Evolutionary conservation across 2,329 filamentous ascomycete species (phyloP).

Genomic region (Macrophomina phaseolina): DNA sequence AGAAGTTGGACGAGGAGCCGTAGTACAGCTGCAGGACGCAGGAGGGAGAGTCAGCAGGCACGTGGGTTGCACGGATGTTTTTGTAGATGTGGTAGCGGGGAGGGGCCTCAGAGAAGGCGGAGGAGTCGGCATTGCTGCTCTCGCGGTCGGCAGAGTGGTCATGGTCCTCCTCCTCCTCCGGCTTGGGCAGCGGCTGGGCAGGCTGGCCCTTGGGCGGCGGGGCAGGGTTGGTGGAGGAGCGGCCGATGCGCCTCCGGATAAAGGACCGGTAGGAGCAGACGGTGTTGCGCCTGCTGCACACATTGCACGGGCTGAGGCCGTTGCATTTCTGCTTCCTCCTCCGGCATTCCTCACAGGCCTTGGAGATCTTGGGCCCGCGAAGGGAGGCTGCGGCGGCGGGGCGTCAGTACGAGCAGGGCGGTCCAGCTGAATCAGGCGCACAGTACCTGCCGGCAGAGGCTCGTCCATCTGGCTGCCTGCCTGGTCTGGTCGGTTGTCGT

Average conservation of each 20-base stretch:
- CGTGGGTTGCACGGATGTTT: constrained; percentile 26
- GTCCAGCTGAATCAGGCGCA: background rate
- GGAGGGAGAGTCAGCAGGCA: constrained; percentile 20
- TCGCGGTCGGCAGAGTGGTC: constrained; percentile 17
- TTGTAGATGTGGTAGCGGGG: constrained; percentile 28
- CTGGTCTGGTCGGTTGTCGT: constrained; percentile 2
- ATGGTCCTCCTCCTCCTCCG: background rate
- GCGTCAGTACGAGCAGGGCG: background rate
- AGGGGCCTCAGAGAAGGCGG: constrained; percentile 19
- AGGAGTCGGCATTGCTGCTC: constrained; percentile 22
- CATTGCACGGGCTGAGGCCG: constrained; percentile 27
- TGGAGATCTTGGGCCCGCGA: constrained; percentile 28
- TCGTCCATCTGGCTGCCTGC: constrained; percentile 18
- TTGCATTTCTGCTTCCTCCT: constrained; percentile 28
- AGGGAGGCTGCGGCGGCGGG: constrained; percentile 7
- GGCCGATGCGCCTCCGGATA: constrained; percentile 23
- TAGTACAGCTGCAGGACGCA: constrained; percentile 28
- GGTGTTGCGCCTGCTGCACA: constrained; percentile 24
- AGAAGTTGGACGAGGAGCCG: constrained; percentile 28
- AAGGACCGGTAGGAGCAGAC: constrained; percentile 26
- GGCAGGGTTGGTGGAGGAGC: constrained; percentile 12
- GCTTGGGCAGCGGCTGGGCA: no score
- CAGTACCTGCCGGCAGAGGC: constrained; percentile 20
- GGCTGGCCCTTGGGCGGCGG: background rate
- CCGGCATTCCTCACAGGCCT: constrained; percentile 28